Evolutionary conservation across 257 asterid genomes (phyloP).

Genomic region (Solanum clarkiae): DNA sequence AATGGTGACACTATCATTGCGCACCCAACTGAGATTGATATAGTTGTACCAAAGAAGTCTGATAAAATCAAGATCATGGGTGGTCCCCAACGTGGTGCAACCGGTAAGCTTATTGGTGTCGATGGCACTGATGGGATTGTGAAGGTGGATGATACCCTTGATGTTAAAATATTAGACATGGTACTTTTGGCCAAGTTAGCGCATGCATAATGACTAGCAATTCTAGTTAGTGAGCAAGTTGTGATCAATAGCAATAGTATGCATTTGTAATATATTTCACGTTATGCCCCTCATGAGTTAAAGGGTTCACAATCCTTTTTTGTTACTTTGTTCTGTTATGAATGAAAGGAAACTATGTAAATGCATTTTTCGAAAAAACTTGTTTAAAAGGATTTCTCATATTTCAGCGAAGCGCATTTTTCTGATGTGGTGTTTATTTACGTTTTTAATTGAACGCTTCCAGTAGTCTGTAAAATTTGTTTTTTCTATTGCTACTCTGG

Average conservation of each 20-base stretch:
- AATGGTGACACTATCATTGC: slow-evolving; percentile 49
- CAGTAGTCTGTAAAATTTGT: not conserved
- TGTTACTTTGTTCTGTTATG: not conserved
- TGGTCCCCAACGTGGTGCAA: slow-evolving; percentile 70
- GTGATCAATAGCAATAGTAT: not conserved
- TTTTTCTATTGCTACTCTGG: not conserved
- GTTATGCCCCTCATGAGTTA: not conserved
- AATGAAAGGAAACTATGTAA: not conserved
- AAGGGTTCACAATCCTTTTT: not conserved
- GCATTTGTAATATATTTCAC: not conserved
- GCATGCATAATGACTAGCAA: slow-evolving; percentile 11
- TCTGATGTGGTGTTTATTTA: not conserved
- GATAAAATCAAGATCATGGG: slow-evolving; percentile 88
- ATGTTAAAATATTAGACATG: slow-evolving; percentile 80
- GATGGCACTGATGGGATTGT: slow-evolving; percentile 90
- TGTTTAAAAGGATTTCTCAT: not conserved
- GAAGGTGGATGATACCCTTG: slow-evolving; percentile 64
- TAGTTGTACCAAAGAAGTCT: slow-evolving; percentile 57
- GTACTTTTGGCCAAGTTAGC: slow-evolving; percentile 59
- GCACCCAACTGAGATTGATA: slow-evolving; percentile 52
- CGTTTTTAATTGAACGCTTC: not conserved
- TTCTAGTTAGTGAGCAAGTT: not conserved
- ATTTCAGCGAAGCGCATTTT: not conserved
- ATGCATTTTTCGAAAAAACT: not conserved
- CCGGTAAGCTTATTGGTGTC: slow-evolving; percentile 79